Base-by-base conservation (phyloP, 371 early-diverging fungal genomes). In the Phascolomyces articulosus region DNA sequence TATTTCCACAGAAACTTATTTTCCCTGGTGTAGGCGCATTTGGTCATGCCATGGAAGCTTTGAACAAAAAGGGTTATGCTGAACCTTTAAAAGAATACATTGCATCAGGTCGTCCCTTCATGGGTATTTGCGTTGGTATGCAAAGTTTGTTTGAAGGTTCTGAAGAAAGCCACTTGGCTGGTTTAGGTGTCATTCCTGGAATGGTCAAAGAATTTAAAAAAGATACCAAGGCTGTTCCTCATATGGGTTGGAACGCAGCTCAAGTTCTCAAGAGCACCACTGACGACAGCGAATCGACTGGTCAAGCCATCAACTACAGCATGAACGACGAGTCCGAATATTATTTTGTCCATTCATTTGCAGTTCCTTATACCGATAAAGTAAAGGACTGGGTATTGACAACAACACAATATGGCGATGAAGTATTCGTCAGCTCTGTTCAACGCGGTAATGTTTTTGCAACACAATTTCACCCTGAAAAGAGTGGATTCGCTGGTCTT, bases 1-100 rank as follows among this genome's bases (percentile, higher is more conserved):
- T 24, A 51, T 23, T 18, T 1, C 24, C 44, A 47, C 70, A 96
- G 95, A 94, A 94, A 92, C 85, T 98, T 58, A 92, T 98, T 63
- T 98, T 98, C 73, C 99, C 99, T 8, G 99, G 99, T 53, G 99
- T 98, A 2, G 99, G 99, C 21, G 95, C 96, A 0, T 98, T 96
- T 71, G 98, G 97, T 11, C 85, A 89, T 64, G 96, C 96, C 18
- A 94, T 97, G 91, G 78, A 86, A 26, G 86, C 90, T 2, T 77
- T 98, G 57, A 74, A 82, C n/a, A 58, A 75, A 57, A 90, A 89
- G 62, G 92, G 95, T 3, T 94, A 90, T 54, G 86, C 82, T 28
- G 90, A 92, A 63, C 93, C 96, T 16, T 84, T 98, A 55, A 84
- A 86, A 63, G 81, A 86, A 49, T 98, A 94, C 75, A 83, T 98